Conservation (phyloP, 1,139 yeast genomes). For the Kodamaea alishanica region DNA sequence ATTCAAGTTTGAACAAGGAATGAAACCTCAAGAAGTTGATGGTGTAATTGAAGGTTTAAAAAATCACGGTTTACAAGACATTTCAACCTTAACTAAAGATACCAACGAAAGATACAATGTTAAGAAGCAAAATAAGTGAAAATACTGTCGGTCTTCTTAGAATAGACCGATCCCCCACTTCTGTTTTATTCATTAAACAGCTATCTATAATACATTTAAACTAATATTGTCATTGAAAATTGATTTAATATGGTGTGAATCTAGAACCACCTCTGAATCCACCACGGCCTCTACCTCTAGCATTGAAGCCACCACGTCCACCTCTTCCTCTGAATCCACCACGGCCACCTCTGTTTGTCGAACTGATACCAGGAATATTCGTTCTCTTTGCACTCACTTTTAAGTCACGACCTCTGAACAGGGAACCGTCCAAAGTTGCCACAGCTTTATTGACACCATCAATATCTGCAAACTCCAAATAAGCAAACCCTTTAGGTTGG, state of each 20-base stretch:
- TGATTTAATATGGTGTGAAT: slow-evolving; percentile 19
- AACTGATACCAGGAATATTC: slow-evolving; percentile 64
- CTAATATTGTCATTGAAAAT: neutral
- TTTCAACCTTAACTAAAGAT: slow-evolving; percentile 10
- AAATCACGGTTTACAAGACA: slow-evolving; percentile 18
- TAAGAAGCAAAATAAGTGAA: slow-evolving; percentile 4
- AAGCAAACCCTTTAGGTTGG: slow-evolving; percentile 82
- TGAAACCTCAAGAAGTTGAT: slow-evolving; percentile 39
- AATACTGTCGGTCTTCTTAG: neutral
- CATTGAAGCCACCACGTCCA: slow-evolving; percentile 16
- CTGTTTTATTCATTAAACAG: neutral
- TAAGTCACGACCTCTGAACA: slow-evolving; percentile 64
- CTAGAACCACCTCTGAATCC: slow-evolving; percentile 19
- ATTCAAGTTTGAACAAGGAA: slow-evolving; percentile 60
- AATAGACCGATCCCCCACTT: neutral
- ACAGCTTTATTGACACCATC: slow-evolving; percentile 64
- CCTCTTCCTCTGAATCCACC: slow-evolving; percentile 37
- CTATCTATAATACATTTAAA: neutral
- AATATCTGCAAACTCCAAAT: slow-evolving; percentile 70
- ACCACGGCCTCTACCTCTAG: slow-evolving; percentile 20
- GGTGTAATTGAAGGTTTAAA: slow-evolving; percentile 53
- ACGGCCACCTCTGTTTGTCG: slow-evolving; percentile 39
- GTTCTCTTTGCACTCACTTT: slow-evolving; percentile 77
- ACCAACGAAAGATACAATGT: slow-evolving; percentile 10
- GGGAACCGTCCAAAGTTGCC: slow-evolving; percentile 56